Base-by-base conservation (phyloP, 1,139 yeast species). In the Kurtzmaniella quercitrusa region DNA sequence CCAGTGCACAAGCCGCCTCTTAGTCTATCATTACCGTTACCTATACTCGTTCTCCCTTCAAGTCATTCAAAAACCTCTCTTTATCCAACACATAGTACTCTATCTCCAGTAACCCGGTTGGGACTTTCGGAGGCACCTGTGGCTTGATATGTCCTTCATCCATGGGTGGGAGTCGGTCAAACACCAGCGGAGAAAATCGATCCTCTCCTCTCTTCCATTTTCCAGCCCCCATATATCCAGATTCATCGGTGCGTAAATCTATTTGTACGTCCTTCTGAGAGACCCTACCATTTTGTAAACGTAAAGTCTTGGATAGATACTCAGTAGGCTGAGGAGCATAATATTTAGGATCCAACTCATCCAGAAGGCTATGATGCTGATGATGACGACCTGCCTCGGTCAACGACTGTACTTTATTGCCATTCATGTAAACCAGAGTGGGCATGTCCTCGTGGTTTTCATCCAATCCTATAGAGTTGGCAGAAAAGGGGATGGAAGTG, bases 41-140 rank as follows among this genome's bases (percentile, higher is more conserved):
- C 41, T 48, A 65, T 12, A 50, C 41, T 46, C 75, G 53, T 43
- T 62, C 57, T 2, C 77, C 82, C 58, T 73, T 60, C 49, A 70
- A 47, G 59, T 75, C 70, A 60, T 69, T 56, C 56, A 75, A 58
- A 45, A 62, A 73, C 46, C 61, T 66, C 38, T 73, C 75, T 50
- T 59, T 65, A 41, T 73, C 77, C 45, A 72, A 52, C 3, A 68
- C 65, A 47, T 69, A 76, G 51, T 73, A 77, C 52, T 77, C 82
- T 53, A 58, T 65, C 31, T 73, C 73, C 3, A 66, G 60, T 51
- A 77, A 57, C 0, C 82, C 82, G 34, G 63, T 54, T 0, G 82
- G 82, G n/a, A 77, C 69, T 55, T 76, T 77, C 2, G 81, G 81
- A 2, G 82, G 82, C 2, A 76, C 73, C 17, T 55, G 56, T 0